phyloP scores from a whole-genome alignment of 345 rosid species.

The Murraya koenigii region DNA sequence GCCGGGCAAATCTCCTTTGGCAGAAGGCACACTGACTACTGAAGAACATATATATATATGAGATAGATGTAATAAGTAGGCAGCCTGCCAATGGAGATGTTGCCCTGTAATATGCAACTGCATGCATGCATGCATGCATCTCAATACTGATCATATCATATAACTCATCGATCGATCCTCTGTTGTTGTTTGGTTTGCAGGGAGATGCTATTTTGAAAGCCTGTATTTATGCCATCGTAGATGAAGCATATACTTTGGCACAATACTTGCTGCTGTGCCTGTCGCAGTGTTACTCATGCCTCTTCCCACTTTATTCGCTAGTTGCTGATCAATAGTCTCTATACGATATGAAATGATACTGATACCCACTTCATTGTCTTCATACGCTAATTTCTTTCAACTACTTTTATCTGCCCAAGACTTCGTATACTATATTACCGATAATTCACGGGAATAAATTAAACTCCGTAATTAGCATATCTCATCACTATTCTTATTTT shows the following conservation, averaged over 20 bases:
- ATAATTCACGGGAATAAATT: too few relatives aligned
- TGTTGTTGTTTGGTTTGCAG: background rate
- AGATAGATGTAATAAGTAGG: constrained; percentile 7
- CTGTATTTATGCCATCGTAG: constrained; percentile 25
- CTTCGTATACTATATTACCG: too few relatives aligned
- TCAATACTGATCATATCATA: too few relatives aligned
- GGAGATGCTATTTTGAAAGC: background rate
- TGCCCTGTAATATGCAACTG: constrained; percentile 42
- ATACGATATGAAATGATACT: too few relatives aligned
- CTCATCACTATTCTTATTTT: too few relatives aligned
- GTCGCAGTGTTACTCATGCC: background rate
- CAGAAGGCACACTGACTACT: constrained; percentile 21
- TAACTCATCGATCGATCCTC: too few relatives aligned
- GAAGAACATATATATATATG: background rate
- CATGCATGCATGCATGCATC: constrained; percentile 20
- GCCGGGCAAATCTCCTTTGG: constrained; percentile 60
- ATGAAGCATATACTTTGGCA: constrained; percentile 36
- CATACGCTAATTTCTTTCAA: too few relatives aligned
- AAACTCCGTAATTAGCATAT: too few relatives aligned
- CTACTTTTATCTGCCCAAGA: too few relatives aligned
- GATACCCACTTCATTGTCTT: too few relatives aligned
- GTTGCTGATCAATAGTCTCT: too few relatives aligned
- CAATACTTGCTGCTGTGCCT: constrained; percentile 21
- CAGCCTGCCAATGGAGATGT: constrained; percentile 39
- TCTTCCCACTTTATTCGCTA: constrained; percentile 7